Base-by-base conservation (phyloP, 192 early-diverging fungal species). In the Rhizophagus clarus region DNA sequence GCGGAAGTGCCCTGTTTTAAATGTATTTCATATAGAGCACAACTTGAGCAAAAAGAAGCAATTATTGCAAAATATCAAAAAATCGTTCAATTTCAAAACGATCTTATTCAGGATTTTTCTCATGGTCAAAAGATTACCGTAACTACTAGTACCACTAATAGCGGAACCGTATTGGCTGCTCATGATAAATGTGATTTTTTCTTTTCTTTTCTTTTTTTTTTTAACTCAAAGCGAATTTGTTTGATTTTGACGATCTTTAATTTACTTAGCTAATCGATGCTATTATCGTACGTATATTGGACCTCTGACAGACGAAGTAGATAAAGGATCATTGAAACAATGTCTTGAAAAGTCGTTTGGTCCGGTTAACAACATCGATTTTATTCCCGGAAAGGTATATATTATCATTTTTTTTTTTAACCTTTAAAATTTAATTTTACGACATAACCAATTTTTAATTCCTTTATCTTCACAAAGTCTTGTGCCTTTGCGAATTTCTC, bases 101-200 rank as follows among this genome's bases (percentile, higher is more conserved):
- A 69, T 20, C 67, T 69, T 69, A 69, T 69, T 69, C 67, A 69
- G 22, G 67, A 69, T 37, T 69, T 69, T 29, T 69, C 67, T 69
- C 32, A 8, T 20, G 7, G 17, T 69, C 51, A 56, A 56, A 56
- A 56, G 17, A 56, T 22, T 22, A 56, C 51, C 5, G 20, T 3
- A 20, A 15, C 28, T 32, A 17, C 6, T 37, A 20, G 3, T 32
- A 32, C 15, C n/a, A 32, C 28, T 37, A 20, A 40, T 34, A 37
- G 28, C 37, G 67, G 37, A 8, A 2, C 29, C 26, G 26, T 28
- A 66, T 66, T 29, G 28, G 12, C 63, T 31, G 24, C 63, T 66
- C 63, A 12, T 28, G 63, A 14, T 31, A 66, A 29, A 29, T 66
- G 26, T 31, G 63, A 22, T 12, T 68, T 68, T 68, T 68, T n/a